A percentile compares a stretch with the other conserved stretches of the same genome.
phyloP scores from a whole-genome alignment of 257 asterid genomes.

The Salvia miltiorrhiza region DNA sequence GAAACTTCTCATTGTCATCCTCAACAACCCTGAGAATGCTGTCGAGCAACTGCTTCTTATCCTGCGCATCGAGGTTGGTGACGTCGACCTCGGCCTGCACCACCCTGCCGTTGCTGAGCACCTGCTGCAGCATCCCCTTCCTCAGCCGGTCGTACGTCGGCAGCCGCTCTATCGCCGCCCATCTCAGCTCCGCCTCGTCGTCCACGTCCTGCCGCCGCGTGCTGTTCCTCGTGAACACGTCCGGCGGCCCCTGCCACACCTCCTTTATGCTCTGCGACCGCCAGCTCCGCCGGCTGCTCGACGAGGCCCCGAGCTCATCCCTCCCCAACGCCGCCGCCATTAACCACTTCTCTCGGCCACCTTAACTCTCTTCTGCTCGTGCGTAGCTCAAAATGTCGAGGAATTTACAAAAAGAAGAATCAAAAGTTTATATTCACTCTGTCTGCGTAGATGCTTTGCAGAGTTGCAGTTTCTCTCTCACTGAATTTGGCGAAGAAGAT shows the following conservation, averaged over 20 bases:
- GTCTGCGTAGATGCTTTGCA: too few species aligned
- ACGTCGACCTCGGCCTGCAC: constrained; percentile 54
- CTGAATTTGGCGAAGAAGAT: neutral
- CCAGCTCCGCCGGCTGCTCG: constrained; percentile 57
- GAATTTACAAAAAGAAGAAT: neutral
- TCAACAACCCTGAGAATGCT: constrained; percentile 65
- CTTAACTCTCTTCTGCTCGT: neutral
- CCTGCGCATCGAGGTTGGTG: constrained; percentile 53
- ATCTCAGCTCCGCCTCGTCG: constrained; percentile 75
- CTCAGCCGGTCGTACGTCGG: constrained; percentile 72
- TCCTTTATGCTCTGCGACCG: constrained; percentile 67
- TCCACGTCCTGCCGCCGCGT: constrained; percentile 53
- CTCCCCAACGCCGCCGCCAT: constrained; percentile 51
- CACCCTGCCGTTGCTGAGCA: constrained; percentile 49
- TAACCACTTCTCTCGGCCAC: neutral
- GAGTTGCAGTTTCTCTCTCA: neutral
- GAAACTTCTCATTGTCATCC: constrained; percentile 67
- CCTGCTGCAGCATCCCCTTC: constrained; percentile 66
- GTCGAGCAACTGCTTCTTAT: constrained; percentile 62
- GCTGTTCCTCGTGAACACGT: constrained; percentile 58
- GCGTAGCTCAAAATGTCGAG: neutral
- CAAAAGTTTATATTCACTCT: neutral
- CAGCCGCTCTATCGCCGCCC: constrained; percentile 90
- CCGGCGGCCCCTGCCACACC: constrained; percentile 61
- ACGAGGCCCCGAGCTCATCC: constrained; percentile 44